Evolutionary conservation across 345 rosid species (phyloP), one percentile per base, ranked within the genome.

Genomic region (Sisymbrium altissimum): DNA sequence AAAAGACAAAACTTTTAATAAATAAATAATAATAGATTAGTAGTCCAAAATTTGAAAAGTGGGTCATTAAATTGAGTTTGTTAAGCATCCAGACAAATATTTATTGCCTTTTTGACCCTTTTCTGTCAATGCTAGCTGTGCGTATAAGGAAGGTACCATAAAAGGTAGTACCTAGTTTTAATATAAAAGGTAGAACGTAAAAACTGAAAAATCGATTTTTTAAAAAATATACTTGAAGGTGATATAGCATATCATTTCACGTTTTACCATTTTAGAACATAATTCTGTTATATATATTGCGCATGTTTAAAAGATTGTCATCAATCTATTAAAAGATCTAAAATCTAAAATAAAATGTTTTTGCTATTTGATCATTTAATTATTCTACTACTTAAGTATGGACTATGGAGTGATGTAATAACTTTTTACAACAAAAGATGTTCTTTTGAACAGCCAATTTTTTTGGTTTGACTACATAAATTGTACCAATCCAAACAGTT

Each of bases 41-140:
- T 62, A 23, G 68, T 53, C 69, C 43, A 35, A 60, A 78, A 66
- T 45, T 46, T 54, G n/a, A 69, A 57, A 73, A 63, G 78, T 78
- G 46, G 35, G 35, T 33, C 60, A 40, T 33, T 50, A 1, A 48
- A 64, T 32, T 12, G 27, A 40, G 68, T 71, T 74, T 81, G 87
- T 85, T 86, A 46, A 64, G 80, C 84, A 79, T 77, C 52, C 39
- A 23, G 85, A 83, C 79, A 79, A 60, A 43, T 23, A 30, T 9
- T 39, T 21, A 21, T 17, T 49, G 57, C 59, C 19, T 54, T 81
- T 62, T 58, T 39, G 25, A 54, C 57, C 64, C 61, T 74, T 67
- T 71, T 49, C 41, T 33, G 33, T 58, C 54, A 40, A 72, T 56
- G 69, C 56, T 66, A 68, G 67, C 57, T 40, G 68, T 44, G 36